Evolutionary conservation across 2,329 filamentous ascomycete genomes (phyloP), one percentile per base, ranked within the genome.

Genomic region (Colletotrichum musicola): DNA sequence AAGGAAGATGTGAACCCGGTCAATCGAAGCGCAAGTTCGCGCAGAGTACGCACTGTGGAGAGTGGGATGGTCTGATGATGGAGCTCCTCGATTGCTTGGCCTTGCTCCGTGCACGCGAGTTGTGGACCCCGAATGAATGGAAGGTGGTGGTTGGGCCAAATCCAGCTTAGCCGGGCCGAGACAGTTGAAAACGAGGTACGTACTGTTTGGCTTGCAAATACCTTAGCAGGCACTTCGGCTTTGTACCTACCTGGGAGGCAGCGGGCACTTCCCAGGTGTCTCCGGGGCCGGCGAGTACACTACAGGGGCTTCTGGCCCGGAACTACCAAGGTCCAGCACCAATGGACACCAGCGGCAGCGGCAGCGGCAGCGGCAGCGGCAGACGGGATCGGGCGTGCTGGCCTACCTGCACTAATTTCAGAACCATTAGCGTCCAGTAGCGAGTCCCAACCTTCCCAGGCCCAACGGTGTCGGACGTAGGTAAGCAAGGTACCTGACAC

Each of bases 1-100:
- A 47, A 55, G 61, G 49, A 64, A 63, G 47, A 49, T 58, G 30
- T 35, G 42, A 59, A 64, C 65, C 65, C 42, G 62, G 61, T 68
- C 55, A 38, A 57, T 61, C 50, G 62, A 35, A 56, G 62, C 60
- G 38, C 49, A 51, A 46, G 62, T 58, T 38, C 35, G 35, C 55
- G 10, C 20, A 18, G 3, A 68, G 54, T 40, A 55, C 50, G 62
- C 62, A 66, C 66, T 65, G 67, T 69, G 40, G 42, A 57, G 68
- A 69, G 67, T 69, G 67, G 67, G 57, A 69, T 69, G 67, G 64
- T 59, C 67, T 69, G 67, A 69, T 69, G 46, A 68, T 69, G 64
- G 58, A 63, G 57, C 67, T 62, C 57, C 38, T 53, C 51, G 30
- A 58, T 63, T 53, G 57, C 51, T 68, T 63, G 56, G 55, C 44